Percentiles rank a stretch among this genome's conserved stretches.
Evolutionary conservation across 129 eudicot genomes (phyloP).

Genomic region (Artemisia tridentata): DNA sequence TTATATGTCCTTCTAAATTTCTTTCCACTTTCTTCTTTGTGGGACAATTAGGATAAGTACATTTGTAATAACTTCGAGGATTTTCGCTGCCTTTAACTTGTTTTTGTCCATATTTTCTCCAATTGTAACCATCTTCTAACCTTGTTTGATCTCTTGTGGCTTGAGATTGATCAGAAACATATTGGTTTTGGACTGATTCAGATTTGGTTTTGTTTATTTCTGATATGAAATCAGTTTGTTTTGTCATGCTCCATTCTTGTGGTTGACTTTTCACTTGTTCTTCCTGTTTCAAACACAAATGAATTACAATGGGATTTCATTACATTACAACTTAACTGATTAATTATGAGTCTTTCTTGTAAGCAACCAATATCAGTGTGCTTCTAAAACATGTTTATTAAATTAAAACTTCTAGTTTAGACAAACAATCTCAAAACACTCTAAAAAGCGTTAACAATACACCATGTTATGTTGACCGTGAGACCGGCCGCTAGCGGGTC

Average conservation of each 20-base stretch:
- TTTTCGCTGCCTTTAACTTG: slow-evolving; percentile 97
- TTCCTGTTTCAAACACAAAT: slow-evolving; percentile 44
- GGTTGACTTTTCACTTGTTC: slow-evolving; percentile 48
- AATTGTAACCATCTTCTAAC: slow-evolving; percentile 90
- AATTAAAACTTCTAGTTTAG: background rate
- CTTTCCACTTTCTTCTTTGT: slow-evolving; percentile 90
- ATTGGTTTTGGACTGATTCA: slow-evolving; percentile 28
- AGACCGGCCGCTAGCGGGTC: too few relatives aligned
- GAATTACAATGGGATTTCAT: background rate
- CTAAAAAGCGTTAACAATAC: too few relatives aligned
- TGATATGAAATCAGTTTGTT: slow-evolving; percentile 42
- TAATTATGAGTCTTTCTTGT: too few relatives aligned
- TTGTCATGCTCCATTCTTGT: slow-evolving; percentile 44
- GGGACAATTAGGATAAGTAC: slow-evolving; percentile 75
- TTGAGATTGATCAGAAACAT: slow-evolving; percentile 53
- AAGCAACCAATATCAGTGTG: too few relatives aligned
- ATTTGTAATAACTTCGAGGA: slow-evolving; percentile 94
- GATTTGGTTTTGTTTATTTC: slow-evolving; percentile 35
- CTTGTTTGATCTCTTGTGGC: slow-evolving; percentile 57
- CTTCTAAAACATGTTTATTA: background rate
- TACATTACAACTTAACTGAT: background rate
- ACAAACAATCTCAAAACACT: too few relatives aligned
- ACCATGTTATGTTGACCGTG: too few relatives aligned
- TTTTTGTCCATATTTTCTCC: slow-evolving; percentile 97
- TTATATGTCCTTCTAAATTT: slow-evolving; percentile 74